These are phyloP conservation scores for Glaciozyma martinii DNA, from an alignment of 768 basidiomycete species.

Conservation along the genomic window DNA sequence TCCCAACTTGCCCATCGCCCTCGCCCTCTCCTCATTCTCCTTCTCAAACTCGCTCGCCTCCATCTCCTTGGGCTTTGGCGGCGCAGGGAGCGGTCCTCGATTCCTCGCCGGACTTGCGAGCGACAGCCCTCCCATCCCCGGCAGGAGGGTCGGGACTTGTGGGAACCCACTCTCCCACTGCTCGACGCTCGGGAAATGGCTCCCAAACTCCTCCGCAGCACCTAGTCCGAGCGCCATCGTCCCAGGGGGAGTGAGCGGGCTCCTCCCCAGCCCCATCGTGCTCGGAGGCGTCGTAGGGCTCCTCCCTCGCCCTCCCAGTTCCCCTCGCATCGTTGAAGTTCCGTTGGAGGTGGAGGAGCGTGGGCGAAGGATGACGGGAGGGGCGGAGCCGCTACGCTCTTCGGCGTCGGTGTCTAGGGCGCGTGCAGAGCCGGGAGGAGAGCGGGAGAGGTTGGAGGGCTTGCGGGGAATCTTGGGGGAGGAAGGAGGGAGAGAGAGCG, in stretches of 20 bases:
- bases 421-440: no score
- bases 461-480: background rate
- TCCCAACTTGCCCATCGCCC: slow-evolving; percentile 2
- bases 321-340: background rate
- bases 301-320: background rate
- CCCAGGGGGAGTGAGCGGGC: background rate
- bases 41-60: slow-evolving; percentile 7
- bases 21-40: slow-evolving; percentile 5
- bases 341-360: no score
- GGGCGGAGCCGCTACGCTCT: no score
- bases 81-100: slow-evolving; percentile 7
- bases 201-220: background rate
- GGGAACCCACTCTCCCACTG: background rate
- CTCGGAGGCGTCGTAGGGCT: background rate
- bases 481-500: background rate
- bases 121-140: no score
- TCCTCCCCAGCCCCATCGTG: background rate
- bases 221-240: background rate
- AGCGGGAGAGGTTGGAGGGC: no score
- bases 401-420: no score
- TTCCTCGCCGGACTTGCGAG: background rate
- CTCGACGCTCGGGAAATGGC: slow-evolving; percentile 20
- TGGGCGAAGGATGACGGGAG: no score
- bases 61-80: slow-evolving; percentile 6
- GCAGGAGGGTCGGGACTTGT: slow-evolving; percentile 5